A percentile compares a stretch with the other conserved stretches of the same genome.
These are phyloP conservation scores for Prunus yedoensis DNA, from an alignment of 331 rosid genomes.

Conservation along the genomic window DNA sequence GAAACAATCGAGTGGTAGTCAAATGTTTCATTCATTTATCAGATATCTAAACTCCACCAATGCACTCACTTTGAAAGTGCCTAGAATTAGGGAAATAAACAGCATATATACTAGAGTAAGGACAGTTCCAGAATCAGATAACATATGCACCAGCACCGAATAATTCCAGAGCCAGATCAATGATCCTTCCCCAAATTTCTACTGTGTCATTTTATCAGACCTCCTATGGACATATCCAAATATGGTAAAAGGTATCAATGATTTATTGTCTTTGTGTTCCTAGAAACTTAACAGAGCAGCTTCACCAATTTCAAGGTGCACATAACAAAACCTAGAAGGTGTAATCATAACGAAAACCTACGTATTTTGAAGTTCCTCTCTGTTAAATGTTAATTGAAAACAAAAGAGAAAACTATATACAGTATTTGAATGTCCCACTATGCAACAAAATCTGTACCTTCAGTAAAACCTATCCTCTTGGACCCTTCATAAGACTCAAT, in stretches of 20 bases:
- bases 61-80: not conserved
- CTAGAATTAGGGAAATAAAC: not conserved
- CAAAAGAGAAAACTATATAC: not conserved
- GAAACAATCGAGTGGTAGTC: not conserved
- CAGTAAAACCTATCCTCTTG: not conserved
- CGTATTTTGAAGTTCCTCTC: not conserved
- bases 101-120: not conserved
- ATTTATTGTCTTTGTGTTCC: not conserved
- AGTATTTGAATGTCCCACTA: not conserved
- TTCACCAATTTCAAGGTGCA: slow-evolving; percentile 2
- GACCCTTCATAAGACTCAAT: not conserved
- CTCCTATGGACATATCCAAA: not conserved
- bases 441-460: not conserved
- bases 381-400: not conserved
- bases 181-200: not conserved
- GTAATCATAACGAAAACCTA: not conserved
- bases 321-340: not conserved
- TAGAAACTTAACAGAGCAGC: not conserved
- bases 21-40: not conserved
- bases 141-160: not conserved
- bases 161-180: not conserved
- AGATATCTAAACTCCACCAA: not conserved
- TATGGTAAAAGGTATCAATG: not conserved
- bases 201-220: not conserved
- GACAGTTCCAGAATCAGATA: not conserved